These are phyloP conservation scores for Globisporangium irregulare DNA, from an alignment of 352 stramenopile species.

Conservation along the genomic window DNA sequence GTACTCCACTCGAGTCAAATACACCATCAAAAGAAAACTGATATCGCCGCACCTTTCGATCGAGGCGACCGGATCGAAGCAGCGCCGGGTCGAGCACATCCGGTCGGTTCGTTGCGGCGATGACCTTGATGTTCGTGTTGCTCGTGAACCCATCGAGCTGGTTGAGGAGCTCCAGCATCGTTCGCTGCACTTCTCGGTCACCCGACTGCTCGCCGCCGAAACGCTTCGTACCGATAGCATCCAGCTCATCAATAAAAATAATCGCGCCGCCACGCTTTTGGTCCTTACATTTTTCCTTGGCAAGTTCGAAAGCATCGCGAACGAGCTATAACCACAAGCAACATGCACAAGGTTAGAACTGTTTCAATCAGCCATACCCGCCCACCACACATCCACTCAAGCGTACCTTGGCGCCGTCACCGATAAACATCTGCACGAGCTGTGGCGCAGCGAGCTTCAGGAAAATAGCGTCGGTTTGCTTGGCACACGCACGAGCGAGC, in stretches of 20 bases:
- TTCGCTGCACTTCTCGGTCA: slow-evolving; percentile 97
- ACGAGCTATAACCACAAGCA: slow-evolving; percentile 79
- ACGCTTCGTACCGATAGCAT: slow-evolving; percentile 98
- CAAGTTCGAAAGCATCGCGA: slow-evolving; percentile 96
- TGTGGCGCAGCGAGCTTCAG: slow-evolving; percentile 98
- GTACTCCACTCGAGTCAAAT: neutral
- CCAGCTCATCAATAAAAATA: slow-evolving; percentile 99
- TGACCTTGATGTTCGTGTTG: slow-evolving; percentile 99
- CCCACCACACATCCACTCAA: neutral
- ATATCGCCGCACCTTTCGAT: slow-evolving; percentile 88
- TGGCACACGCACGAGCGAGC: slow-evolving; percentile 96
- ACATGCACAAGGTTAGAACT: neutral
- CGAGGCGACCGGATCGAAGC: slow-evolving; percentile 87
- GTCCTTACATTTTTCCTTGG: slow-evolving; percentile 93
- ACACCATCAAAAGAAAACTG: neutral
- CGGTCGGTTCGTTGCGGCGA: slow-evolving; percentile 96
- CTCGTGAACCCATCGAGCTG: slow-evolving; percentile 98
- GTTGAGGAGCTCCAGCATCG: slow-evolving; percentile 98
- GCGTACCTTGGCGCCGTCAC: slow-evolving; percentile 92
- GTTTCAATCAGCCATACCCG: no score
- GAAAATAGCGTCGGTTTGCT: slow-evolving; percentile 98
- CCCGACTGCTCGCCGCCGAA: slow-evolving; percentile 97
- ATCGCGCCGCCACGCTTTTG: slow-evolving; percentile 92
- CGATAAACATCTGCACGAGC: slow-evolving; percentile 99
- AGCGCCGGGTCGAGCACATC: slow-evolving; percentile 97